Evolutionary conservation across 129 eudicot genomes (phyloP), one percentile per base, ranked within the genome.

Genomic region (Logfia minima): DNA sequence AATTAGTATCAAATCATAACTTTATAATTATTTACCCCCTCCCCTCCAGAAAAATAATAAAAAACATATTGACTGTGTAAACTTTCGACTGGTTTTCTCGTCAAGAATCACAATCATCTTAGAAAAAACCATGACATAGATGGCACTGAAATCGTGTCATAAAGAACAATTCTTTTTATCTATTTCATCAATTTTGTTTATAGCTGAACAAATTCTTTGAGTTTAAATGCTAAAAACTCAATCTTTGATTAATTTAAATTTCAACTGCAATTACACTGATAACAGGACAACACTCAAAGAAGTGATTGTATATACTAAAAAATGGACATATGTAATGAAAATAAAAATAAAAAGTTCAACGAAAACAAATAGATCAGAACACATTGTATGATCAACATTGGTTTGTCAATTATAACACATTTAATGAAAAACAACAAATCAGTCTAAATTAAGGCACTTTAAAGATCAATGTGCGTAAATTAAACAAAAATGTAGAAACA

Each of bases 311-410:
- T 14, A 48, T 48, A 48, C 60, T 31, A 68, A 10, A 10, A 79
- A 61, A 52, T 17, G 18, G 53, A 31, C 79, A 76, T 9, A 76
- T 6, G 11, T 76, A 18, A 65, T 48, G 32, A 11, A 2, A 10
- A 31, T 5, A 11, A 5, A 13, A 70, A 22, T 13, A 59, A 23
- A 41, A 76, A 39, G 53, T 66, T 28, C 37, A 43, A 41, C 35
- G 48, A 67, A 58, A 67, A 67, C 35, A 55, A 17, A 74, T 59
- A 74, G 84, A 80, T 80, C 84, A 80, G 63, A 74, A 59, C 53
- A 80, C 53, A 66, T 22, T 72, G 58, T 72, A 72, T 61, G 67
- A 72, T 72, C 83, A 80, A 80, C 41, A 19, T 66, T 55, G 59
- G 52, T 60, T 70, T 78, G 24, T 18, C 14, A 69, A 59, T 78